These are phyloP conservation scores for Liriodendron chinense DNA, from an alignment of 164 flowering plant genomes.

Conservation along the genomic window DNA sequence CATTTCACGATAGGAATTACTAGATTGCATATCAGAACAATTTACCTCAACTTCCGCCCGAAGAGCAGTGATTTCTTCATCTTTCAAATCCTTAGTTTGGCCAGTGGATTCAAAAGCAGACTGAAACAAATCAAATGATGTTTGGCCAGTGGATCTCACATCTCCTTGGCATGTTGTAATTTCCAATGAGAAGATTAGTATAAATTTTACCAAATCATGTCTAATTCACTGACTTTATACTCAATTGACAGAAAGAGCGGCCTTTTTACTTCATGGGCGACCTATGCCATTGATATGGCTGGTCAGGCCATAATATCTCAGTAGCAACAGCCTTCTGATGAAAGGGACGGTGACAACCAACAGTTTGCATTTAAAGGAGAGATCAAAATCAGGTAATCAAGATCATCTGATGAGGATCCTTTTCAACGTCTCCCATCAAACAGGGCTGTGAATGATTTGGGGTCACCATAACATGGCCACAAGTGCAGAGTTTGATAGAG, in stretches of 20 bases:
- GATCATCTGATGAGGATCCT: too few species aligned
- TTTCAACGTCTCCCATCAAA: too few species aligned
- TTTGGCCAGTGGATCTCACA: not conserved
- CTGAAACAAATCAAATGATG: conserved; percentile 30
- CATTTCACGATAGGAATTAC: conserved; percentile 5
- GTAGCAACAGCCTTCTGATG: too few species aligned
- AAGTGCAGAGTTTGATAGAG: too few species aligned
- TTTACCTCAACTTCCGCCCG: conserved; percentile 71
- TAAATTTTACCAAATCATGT: not conserved
- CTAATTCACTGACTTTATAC: not conserved
- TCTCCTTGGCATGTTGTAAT: not conserved
- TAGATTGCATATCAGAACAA: not conserved
- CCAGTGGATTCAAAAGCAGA: conserved; percentile 82
- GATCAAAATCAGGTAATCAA: too few species aligned
- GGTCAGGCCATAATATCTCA: too few species aligned
- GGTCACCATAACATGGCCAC: too few species aligned
- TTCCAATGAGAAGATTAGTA: too few species aligned
- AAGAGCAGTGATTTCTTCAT: conserved; percentile 65
- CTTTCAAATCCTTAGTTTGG: conserved; percentile 69
- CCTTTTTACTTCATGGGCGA: not conserved
- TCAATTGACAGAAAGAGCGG: not conserved
- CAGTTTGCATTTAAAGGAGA: too few species aligned
- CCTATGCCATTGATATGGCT: too few species aligned
- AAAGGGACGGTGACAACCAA: too few species aligned
- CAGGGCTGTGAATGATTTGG: too few species aligned